Evolutionary conservation across 495 filamentous ascomycete species (phyloP).

Genomic region (Aspergillus coremiiformis): DNA sequence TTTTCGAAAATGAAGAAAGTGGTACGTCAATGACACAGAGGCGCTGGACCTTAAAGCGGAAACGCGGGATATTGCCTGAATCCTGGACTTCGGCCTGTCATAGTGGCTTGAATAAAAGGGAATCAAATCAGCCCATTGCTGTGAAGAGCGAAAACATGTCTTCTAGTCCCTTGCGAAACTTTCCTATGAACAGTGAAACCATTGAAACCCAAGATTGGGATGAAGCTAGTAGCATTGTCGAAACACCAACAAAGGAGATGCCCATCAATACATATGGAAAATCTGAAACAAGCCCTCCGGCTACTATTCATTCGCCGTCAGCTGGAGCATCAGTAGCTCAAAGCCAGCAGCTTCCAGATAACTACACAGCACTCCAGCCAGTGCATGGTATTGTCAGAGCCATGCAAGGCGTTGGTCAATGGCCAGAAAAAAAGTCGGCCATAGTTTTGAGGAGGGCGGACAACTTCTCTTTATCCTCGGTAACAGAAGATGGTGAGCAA

Average conservation of each 20-base stretch:
- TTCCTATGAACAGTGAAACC: slow-evolving; percentile 3
- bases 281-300: neutral
- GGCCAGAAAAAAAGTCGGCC: slow-evolving; percentile 1
- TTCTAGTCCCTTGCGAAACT: slow-evolving; percentile 32
- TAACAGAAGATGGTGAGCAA: slow-evolving; percentile 40
- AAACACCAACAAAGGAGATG: slow-evolving; percentile 58
- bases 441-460: slow-evolving; percentile 11
- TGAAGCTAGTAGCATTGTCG: slow-evolving; percentile 52
- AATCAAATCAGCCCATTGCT: slow-evolving; percentile 15
- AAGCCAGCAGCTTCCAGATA: neutral
- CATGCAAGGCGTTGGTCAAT: neutral
- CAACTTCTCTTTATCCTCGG: slow-evolving; percentile 18
- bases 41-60: slow-evolving; percentile 17
- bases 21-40: slow-evolving; percentile 37
- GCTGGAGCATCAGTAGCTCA: neutral
- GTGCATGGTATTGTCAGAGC: slow-evolving; percentile 18
- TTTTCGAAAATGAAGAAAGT: slow-evolving; percentile 3
- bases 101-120: neutral
- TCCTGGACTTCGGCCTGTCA: neutral
- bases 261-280: neutral
- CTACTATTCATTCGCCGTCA: neutral
- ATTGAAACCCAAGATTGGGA: slow-evolving; percentile 64
- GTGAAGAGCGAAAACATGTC: slow-evolving; percentile 30
- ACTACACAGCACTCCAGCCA: slow-evolving; percentile 15
- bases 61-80: slow-evolving; percentile 13